Conservation (phyloP, 768 basidiomycete species). For the Podaxis rugospora region DNA sequence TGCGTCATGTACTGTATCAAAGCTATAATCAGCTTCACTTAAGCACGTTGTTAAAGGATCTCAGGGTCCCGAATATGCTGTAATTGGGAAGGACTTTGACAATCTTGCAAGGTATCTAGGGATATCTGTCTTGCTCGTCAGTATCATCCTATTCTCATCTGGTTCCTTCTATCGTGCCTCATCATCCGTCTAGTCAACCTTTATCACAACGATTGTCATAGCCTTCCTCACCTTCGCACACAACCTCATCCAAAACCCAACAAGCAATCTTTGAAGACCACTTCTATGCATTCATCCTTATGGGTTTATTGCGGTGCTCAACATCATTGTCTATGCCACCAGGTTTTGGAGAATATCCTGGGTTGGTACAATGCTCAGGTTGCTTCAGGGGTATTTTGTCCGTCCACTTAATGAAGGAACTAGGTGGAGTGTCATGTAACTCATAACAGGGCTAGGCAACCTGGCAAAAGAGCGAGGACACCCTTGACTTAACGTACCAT, state of each 20-base stretch:
- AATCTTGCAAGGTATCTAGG: neutral
- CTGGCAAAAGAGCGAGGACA: too few species aligned
- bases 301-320: neutral
- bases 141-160: neutral
- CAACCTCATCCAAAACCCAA: neutral
- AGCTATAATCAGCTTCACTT: neutral
- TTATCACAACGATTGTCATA: neutral
- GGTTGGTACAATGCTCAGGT: neutral
- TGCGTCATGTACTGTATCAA: neutral
- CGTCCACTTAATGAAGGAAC: neutral
- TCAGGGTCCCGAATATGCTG: neutral
- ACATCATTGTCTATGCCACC: neutral
- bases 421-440: neutral
- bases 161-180: neutral
- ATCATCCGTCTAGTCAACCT: neutral
- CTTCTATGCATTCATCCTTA: neutral
- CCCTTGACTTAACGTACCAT: too few species aligned
- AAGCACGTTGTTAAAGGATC: neutral
- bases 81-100: neutral
- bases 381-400: neutral
- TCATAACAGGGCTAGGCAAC: too few species aligned
- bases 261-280: neutral
- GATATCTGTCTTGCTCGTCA: neutral
- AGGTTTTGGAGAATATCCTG: slow-evolving; percentile 2
- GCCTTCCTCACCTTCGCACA: slow-evolving; percentile 2